phyloP scores from a whole-genome alignment of 2,329 filamentous ascomycete genomes.

The Nemania diffusa region DNA sequence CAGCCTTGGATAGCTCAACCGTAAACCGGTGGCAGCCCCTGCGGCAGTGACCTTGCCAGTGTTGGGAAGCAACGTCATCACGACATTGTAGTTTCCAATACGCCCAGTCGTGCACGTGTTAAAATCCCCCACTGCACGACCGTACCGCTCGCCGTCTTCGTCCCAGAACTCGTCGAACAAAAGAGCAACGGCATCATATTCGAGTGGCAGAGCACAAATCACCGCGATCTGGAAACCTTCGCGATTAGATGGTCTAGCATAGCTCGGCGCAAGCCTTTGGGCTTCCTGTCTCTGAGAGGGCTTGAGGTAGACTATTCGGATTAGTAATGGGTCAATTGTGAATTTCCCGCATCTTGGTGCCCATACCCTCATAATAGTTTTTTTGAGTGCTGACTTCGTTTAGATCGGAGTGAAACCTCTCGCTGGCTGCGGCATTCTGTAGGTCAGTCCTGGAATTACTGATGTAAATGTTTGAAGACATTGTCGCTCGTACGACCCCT shows the following conservation, averaged over 20 bases:
- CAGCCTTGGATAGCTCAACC: conserved; percentile 35
- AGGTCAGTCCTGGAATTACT: neutral
- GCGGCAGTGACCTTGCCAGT: conserved; percentile 45
- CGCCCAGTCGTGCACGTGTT: conserved; percentile 46
- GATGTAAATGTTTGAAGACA: conserved; percentile 2
- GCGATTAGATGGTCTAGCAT: conserved; percentile 21
- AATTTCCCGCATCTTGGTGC: neutral
- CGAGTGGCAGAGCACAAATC: conserved; percentile 47
- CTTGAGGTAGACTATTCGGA: neutral
- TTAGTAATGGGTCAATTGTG: conserved; percentile 2
- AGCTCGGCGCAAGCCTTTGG: neutral
- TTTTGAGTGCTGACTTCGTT: conserved; percentile 14
- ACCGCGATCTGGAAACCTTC: conserved; percentile 46
- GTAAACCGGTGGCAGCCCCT: conserved; percentile 27
- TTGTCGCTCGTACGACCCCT: neutral
- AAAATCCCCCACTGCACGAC: conserved; percentile 41
- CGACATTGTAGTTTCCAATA: conserved; percentile 45
- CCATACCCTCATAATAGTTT: neutral
- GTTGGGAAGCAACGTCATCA: conserved; percentile 45
- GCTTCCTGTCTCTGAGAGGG: neutral
- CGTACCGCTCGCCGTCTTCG: conserved; percentile 35
- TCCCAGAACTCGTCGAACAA: conserved; percentile 45
- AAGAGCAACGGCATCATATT: conserved; percentile 41
- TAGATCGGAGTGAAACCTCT: conserved; percentile 13
- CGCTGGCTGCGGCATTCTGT: neutral